phyloP scores from a whole-genome alignment of 768 basidiomycete species.

The Agaricus bisporus region DNA sequence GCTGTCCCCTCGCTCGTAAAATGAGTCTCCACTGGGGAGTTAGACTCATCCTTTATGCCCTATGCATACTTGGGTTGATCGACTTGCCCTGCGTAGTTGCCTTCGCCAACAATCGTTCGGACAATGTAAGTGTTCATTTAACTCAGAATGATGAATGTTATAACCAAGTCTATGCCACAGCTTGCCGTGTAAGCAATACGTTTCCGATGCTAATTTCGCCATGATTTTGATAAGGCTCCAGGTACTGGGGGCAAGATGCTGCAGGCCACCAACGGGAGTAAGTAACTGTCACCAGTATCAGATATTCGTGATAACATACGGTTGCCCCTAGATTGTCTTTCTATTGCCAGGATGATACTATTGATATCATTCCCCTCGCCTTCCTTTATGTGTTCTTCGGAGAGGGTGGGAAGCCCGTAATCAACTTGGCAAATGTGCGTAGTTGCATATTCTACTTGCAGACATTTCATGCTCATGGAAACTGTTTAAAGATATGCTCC shows the following conservation, averaged over 20 bases:
- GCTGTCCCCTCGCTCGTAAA: background rate
- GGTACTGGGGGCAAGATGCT: slow-evolving; percentile 38
- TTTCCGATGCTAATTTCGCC: background rate
- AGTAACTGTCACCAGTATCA: background rate
- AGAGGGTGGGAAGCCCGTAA: slow-evolving; percentile 48
- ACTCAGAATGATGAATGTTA: background rate
- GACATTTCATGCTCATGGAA: background rate
- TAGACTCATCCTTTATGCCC: slow-evolving; percentile 7
- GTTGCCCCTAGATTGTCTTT: slow-evolving; percentile 35
- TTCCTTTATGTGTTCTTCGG: slow-evolving; percentile 58
- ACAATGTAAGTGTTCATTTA: slow-evolving; percentile 26
- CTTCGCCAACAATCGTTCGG: slow-evolving; percentile 29
- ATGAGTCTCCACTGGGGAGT: slow-evolving; percentile 5
- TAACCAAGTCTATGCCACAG: slow-evolving; percentile 14
- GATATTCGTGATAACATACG: background rate
- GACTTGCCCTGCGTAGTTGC: slow-evolving; percentile 17
- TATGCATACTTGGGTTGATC: slow-evolving; percentile 12
- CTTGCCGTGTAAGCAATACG: slow-evolving; percentile 28
- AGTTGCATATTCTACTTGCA: background rate
- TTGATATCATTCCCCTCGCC: slow-evolving; percentile 57
- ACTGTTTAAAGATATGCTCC: slow-evolving; percentile 45
- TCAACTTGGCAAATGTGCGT: slow-evolving; percentile 59
- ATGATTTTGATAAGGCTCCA: slow-evolving; percentile 10
- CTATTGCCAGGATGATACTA: slow-evolving; percentile 58
- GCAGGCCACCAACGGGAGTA: slow-evolving; percentile 32